phyloP scores from a whole-genome alignment of 2,329 filamentous ascomycete genomes.

The Pseudogymnoascus sp. region DNA sequence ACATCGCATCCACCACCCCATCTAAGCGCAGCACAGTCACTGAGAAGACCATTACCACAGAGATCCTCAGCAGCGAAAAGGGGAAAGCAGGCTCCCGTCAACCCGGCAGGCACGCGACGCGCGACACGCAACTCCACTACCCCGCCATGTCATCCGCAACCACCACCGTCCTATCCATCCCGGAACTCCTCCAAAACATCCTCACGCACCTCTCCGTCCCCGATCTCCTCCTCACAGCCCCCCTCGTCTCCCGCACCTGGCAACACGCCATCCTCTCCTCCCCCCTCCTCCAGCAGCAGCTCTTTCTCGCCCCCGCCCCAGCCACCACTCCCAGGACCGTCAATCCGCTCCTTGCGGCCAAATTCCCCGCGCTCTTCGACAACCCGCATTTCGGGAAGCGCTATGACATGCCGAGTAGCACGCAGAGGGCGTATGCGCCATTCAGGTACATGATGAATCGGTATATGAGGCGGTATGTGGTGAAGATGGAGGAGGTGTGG shows the following conservation, averaged over 20 bases:
- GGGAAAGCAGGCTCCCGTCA: background rate
- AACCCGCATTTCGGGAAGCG: background rate
- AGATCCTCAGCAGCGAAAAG: background rate
- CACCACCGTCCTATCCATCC: background rate
- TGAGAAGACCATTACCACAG: background rate
- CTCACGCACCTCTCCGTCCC: background rate
- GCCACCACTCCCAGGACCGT: background rate
- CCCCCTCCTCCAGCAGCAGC: background rate
- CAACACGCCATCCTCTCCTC: background rate
- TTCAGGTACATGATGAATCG: slow-evolving; percentile 1
- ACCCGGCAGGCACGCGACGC: background rate
- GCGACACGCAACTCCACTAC: background rate
- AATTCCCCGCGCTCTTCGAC: background rate
- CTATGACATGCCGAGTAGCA: background rate
- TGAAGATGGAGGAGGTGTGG: background rate
- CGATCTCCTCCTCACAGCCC: background rate
- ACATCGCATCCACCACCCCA: background rate
- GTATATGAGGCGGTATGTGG: background rate
- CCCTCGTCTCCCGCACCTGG: slow-evolving; percentile 2
- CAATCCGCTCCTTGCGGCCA: background rate
- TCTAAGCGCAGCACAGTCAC: background rate
- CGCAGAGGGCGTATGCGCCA: background rate
- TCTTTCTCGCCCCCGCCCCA: background rate
- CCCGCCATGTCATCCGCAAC: background rate
- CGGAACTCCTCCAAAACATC: background rate